Evolutionary conservation across 2,329 filamentous ascomycete species (phyloP), one percentile per base, ranked within the genome.

Genomic region (Xylaria multiplex): DNA sequence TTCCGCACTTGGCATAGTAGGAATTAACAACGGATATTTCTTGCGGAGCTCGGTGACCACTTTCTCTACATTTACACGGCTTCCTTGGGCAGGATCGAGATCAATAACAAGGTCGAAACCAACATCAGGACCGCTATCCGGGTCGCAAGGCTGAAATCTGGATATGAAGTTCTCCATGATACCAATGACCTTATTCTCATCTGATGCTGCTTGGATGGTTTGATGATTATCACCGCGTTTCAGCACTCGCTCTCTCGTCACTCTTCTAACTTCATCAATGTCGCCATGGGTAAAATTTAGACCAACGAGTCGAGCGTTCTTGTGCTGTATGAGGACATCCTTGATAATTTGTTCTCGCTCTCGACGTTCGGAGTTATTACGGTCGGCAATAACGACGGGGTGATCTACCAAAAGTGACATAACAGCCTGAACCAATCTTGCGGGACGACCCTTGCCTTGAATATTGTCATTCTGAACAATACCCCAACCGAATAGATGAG

Each of bases 391-490:
- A 60, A 97, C 93, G 1, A 90, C 95, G 0, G 89, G 85, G 52
- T 89, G 83, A 0, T 85, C 82, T 24, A 86, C 81, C 37, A 97
- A 84, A 60, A 88, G 79, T 27, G 89, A 85, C 58, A 90, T 84
- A 45, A 96, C 84, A 42, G 88, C 87, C 57, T 88, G 85, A 0
- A 91, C 91, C 77, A 99, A 98, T 60, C 88, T 86, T 68, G 90
- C 88, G 2, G 93, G 91, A 42, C 95, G 91, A 62, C 86, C 86
- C 77, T 91, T 91, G 69, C 90, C 93, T 59, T 89, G 88, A 66
- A 99, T 96, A 76, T 99, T 97, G 81, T 99, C 96, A 77, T 99
- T 99, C 76, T 99, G 96, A 55, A 97, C 84, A 76, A 97, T 93
- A 16, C 93, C 95, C 92, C 94, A 98, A 61, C 85, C 88, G 71